Evolutionary conservation across 352 stramenopile genomes (phyloP).

Genomic region (Phytophthora idaei): DNA sequence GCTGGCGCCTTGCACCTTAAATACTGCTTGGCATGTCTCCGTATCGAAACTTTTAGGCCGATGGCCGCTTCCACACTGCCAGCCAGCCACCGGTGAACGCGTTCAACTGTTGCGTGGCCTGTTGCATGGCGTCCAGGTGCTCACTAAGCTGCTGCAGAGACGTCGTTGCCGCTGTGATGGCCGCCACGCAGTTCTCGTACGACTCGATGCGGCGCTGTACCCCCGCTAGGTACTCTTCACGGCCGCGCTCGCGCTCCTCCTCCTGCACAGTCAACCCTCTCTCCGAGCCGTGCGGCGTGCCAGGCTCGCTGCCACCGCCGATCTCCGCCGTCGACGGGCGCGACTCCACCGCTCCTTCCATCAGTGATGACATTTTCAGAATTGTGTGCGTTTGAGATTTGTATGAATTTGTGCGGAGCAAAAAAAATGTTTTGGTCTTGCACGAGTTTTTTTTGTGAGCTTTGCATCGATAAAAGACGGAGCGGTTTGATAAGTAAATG

Average conservation of each 20-base stretch:
- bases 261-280: conserved; percentile 15
- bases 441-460: too few relatives aligned
- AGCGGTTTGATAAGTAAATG: not conserved
- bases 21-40: conserved; percentile 22
- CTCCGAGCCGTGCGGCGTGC: conserved; percentile 12
- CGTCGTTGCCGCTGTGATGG: conserved; percentile 54
- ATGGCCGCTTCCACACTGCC: conserved; percentile 70
- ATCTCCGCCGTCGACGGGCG: conserved; percentile 1
- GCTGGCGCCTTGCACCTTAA: conserved; percentile 15
- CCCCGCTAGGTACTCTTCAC: conserved; percentile 50
- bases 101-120: conserved; percentile 73
- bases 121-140: conserved; percentile 68
- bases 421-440: not conserved
- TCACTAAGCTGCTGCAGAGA: conserved; percentile 71
- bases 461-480: too few relatives aligned
- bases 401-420: not conserved
- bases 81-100: conserved; percentile 76
- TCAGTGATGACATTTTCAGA: conserved; percentile 15
- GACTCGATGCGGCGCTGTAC: conserved; percentile 60
- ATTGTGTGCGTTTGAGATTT: conserved; percentile 10
- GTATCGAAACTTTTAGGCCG: conserved; percentile 14
- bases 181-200: conserved; percentile 68
- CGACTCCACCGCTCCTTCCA: conserved; percentile 18
- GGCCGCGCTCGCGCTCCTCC: conserved; percentile 20
- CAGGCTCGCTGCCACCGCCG: conserved; percentile 10